These are phyloP conservation scores for Musa beccarii DNA, from an alignment of 176 grass and related monocot species.

Conservation along the genomic window DNA sequence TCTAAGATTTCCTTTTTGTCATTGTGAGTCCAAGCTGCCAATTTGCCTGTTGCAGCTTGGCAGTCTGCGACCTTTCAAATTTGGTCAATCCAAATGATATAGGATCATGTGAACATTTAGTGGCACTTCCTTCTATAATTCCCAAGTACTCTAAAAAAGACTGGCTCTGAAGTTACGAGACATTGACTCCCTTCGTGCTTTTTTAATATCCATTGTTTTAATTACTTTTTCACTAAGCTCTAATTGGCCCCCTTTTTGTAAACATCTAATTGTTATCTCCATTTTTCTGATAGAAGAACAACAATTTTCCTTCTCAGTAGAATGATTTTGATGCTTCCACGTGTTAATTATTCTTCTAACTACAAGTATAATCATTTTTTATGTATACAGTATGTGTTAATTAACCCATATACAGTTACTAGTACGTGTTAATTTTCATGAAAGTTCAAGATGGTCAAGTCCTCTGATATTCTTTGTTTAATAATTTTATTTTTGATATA, in stretches of 20 bases:
- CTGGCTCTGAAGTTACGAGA: constrained; percentile 84
- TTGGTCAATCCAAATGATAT: constrained; percentile 83
- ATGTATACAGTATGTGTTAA: too few relatives aligned
- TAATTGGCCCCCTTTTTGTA: too few relatives aligned
- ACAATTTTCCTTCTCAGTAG: too few relatives aligned
- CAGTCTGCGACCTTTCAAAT: constrained; percentile 80
- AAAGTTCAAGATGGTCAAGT: neutral
- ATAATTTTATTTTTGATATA: neutral
- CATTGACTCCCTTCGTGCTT: constrained; percentile 78
- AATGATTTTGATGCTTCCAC: too few relatives aligned
- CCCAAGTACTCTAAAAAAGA: constrained; percentile 95
- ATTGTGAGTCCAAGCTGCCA: neutral
- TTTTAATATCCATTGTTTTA: neutral
- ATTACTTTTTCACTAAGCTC: neutral
- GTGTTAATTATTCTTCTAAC: too few relatives aligned
- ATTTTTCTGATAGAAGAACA: neutral
- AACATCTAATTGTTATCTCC: neutral
- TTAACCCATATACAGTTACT: too few relatives aligned
- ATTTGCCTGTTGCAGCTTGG: constrained; percentile 40
- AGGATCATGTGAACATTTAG: constrained; percentile 71
- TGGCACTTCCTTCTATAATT: constrained; percentile 84
- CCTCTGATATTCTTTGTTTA: neutral
- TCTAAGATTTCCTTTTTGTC: too few relatives aligned
- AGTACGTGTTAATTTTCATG: neutral
- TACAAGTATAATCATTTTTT: too few relatives aligned